These are phyloP conservation scores for Elongisporangium prolatum DNA, from an alignment of 352 stramenopile species.

Conservation along the genomic window DNA sequence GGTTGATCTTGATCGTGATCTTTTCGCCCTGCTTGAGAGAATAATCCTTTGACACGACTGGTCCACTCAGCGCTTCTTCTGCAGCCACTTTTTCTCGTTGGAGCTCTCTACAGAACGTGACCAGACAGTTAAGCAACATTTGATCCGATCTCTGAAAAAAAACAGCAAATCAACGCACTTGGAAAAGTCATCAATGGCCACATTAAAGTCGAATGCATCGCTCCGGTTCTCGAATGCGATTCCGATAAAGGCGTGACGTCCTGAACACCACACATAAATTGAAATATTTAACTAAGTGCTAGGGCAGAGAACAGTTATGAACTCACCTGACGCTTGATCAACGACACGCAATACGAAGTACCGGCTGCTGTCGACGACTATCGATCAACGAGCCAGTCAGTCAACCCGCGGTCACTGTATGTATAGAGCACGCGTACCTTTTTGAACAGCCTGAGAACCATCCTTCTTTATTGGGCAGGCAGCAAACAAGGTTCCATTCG, in stretches of 20 bases:
- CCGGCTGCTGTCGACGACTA: conserved; percentile 87
- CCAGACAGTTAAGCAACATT: neutral
- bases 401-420: neutral
- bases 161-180: conserved; percentile 32
- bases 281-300: neutral
- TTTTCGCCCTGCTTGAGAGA: conserved; percentile 91
- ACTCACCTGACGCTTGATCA: conserved; percentile 69
- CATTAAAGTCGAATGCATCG: conserved; percentile 95
- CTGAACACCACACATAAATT: conserved; percentile 14
- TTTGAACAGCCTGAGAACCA: conserved; percentile 52
- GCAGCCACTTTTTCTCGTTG: conserved; percentile 43
- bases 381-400: conserved; percentile 4
- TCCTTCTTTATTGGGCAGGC: conserved; percentile 56
- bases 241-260: conserved; percentile 90
- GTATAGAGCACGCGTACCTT: conserved; percentile 24
- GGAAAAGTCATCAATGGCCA: conserved; percentile 86
- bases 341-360: conserved; percentile 93
- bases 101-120: conserved; percentile 33
- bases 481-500: conserved; percentile 48
- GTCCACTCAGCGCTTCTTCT: conserved; percentile 25
- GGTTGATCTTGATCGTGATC: conserved; percentile 86
- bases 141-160: neutral
- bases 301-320: neutral
- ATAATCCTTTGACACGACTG: conserved; percentile 75
- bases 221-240: conserved; percentile 93